Base-by-base conservation (phyloP, 2,329 filamentous ascomycete species). In the Salinomyces thailandicus region DNA sequence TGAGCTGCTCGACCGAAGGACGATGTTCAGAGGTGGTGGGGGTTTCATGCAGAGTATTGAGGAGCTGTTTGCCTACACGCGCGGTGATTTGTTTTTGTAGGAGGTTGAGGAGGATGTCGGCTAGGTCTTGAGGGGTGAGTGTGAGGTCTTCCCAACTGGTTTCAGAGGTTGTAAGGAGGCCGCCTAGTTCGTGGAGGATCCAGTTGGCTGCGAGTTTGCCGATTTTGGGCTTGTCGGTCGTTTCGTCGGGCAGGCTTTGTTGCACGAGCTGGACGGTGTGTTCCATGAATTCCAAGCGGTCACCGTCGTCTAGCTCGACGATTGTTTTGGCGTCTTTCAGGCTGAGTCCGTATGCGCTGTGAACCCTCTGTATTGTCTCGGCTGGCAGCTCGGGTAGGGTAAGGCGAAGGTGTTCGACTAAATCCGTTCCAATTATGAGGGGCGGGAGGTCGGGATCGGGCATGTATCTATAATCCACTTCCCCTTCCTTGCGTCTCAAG, bases 381-480 rank as follows among this genome's bases (percentile, higher is more conserved):
- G 94, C 86, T 0, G 87, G 85, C 7, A 82, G 65, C 15, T 74
- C 67, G 4, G 85, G 83, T 41, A 94, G 62, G 0, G 71, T 80
- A 1, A 60, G 48, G 14, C 61, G 63, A 11, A 96, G 66, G 44
- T 79, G 68, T 4, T 68, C 54, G 4, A 95, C 65, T 1, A 96
- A 67, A 39, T 83, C 77, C 41, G 64, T 55, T 5, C 77, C 78
- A 42, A 98, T 81, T 2, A 86, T 57, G 2, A 98, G 68, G 1
- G 91, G 85, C 0, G 75, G 72, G 11, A 98, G 69, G 55, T 98
- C 91, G 4, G 91, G 85, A 57, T 98, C 91, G 0, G 91, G 89
- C 89, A 98, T 96, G 57, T 98, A 98, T 28, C 91, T 73, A 60
- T 98, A 98, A 60, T 98, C 91, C 5, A 96, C 86, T 55, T 94